A percentile compares a stretch with the other conserved stretches of the same genome.
phyloP scores from a whole-genome alignment of 768 basidiomycete species.

The Pleurotus djamor region DNA sequence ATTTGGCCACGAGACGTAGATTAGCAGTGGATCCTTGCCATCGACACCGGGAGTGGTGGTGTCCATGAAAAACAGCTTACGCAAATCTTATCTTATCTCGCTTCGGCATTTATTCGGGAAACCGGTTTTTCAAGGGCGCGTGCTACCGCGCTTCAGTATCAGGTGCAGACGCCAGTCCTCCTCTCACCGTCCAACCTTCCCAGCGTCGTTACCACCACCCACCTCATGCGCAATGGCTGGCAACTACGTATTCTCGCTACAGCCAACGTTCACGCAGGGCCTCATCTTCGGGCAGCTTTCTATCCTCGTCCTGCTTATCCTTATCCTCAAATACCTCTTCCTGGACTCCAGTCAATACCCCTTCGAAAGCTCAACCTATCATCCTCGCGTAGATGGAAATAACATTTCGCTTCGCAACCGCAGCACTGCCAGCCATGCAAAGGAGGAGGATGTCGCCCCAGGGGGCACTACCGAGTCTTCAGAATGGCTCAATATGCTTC shows the following conservation, averaged over 20 bases:
- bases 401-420: conserved; percentile 40
- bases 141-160: background rate
- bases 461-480: conserved; percentile 58
- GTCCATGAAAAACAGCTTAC: conserved; percentile 6
- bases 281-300: conserved; percentile 91
- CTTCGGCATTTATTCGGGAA: background rate
- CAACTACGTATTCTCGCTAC: conserved; percentile 69
- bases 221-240: conserved; percentile 32
- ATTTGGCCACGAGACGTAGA: conserved; percentile 44
- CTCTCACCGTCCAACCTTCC: background rate
- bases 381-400: conserved; percentile 47
- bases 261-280: conserved; percentile 94
- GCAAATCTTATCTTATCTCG: background rate
- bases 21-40: background rate
- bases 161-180: background rate
- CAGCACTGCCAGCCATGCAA: conserved; percentile 18
- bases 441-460: conserved; percentile 19
- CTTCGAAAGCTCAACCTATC: conserved; percentile 56
- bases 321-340: conserved; percentile 94
- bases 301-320: conserved; percentile 68
- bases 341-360: conserved; percentile 72
- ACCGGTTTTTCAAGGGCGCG: background rate
- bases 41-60: background rate
- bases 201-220: background rate
- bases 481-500: conserved; percentile 88